Percentiles rank a stretch among this genome's conserved stretches.
These are phyloP conservation scores for Lepidium campestre DNA, from an alignment of 441 rosid genomes.

Conservation along the genomic window DNA sequence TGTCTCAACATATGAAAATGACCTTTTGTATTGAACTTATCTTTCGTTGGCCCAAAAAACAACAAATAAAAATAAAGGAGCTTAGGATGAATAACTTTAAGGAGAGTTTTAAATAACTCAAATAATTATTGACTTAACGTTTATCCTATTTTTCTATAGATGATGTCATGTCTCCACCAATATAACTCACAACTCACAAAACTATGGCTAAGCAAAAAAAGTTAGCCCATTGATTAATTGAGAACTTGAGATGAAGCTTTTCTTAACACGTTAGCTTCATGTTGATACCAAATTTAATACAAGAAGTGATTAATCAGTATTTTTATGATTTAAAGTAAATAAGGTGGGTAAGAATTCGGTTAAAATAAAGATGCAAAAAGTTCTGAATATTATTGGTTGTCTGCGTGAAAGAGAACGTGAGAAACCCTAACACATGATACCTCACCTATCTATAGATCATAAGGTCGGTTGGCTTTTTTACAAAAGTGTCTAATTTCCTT, in stretches of 20 bases:
- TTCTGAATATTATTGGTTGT: no score
- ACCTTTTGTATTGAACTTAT: background rate
- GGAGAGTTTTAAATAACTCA: background rate
- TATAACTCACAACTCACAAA: background rate
- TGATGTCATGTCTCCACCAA: slow-evolving; percentile 6
- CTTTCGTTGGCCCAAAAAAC: background rate
- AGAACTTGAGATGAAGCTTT: background rate
- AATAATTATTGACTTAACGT: background rate
- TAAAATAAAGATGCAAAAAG: no score
- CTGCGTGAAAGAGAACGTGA: no score
- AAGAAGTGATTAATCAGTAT: no score
- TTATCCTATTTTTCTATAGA: background rate
- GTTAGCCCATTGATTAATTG: background rate
- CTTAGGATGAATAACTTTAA: background rate
- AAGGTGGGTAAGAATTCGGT: no score
- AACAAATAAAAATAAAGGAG: background rate
- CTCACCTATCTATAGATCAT: no score
- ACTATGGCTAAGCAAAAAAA: slow-evolving; percentile 9
- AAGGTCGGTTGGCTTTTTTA: no score
- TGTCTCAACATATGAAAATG: background rate
- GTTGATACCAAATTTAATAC: no score
- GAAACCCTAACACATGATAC: no score
- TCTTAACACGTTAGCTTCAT: no score
- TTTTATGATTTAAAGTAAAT: no score
- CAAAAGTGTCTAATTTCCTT: no score